Base-by-base conservation (phyloP, 1,284 basidiomycete genomes). In the Pyrrhoderma noxium region DNA sequence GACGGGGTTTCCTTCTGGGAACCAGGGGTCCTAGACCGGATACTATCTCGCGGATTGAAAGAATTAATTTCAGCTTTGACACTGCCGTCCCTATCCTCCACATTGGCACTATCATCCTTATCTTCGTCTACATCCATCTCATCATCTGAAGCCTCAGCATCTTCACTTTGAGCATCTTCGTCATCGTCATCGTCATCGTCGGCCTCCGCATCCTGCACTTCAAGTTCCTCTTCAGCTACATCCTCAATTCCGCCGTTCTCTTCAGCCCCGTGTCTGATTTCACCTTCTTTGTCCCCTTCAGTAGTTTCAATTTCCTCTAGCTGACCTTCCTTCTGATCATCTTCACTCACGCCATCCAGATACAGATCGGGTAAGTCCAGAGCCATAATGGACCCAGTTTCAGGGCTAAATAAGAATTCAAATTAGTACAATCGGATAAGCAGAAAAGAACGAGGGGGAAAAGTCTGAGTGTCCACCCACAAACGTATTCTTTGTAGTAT, bases 211-310 rank as follows among this genome's bases (percentile, higher is more conserved):
- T 2, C 13, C 9, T 49, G 22, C 11, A 27, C 37, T 18, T 8
- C 35, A 23, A 14, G 5, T n/a, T 51, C 50, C 11, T 31, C 37
- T 13, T 46, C 44, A n/a, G 18, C 47, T 27, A 23, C 35, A 37
- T 39, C 47, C 22, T 42, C 45, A 3, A 16, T 31, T 22, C n/a
- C 31, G 21, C 16, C 45, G 11, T 19, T 19, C 27, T 34, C 51
- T 21, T 27, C n/a, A 16, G 13, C 45, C 19, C 36, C 19, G 34
- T 14, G 41, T n/a, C 37, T 22, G 22, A 19, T 62, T 50, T 66
- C 67, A 36, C 56, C 57, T 25, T 62, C 60, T 21, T 64, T 59
- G 14, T 55, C 18, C 2, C 54, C 53, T 35, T 51, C 36, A 19
- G 38, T 23, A 13, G 45, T 9, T 11, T 43, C 41, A 37, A n/a